Conservation (phyloP, 169 alveolate genomes). For the Plasmodium gallinaceum region DNA sequence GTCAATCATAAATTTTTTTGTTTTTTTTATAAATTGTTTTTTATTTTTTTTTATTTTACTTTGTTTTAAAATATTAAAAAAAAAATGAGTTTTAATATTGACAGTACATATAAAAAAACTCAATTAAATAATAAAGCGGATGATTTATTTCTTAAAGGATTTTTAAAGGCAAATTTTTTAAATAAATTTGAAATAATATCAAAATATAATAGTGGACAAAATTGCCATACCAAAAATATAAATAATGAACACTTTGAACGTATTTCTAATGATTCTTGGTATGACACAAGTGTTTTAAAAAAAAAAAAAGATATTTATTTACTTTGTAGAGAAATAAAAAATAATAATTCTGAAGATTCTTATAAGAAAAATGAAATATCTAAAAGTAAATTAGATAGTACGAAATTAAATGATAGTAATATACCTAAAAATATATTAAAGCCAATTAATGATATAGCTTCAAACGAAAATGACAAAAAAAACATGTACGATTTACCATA, state of each 20-base stretch:
- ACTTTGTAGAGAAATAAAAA: conserved; percentile 42
- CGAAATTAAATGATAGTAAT: conserved; percentile 4
- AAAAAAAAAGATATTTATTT: conserved; percentile 55
- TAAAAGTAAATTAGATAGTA: not conserved
- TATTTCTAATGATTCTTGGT: conserved; percentile 72
- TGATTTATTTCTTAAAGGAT: conserved; percentile 7
- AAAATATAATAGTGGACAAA: not conserved
- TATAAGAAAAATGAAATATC: not conserved
- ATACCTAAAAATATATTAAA: conserved; percentile 2
- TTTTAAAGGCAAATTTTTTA: conserved; percentile 15
- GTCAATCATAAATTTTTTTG: not conserved
- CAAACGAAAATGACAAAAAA: conserved; percentile 25
- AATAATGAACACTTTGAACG: conserved; percentile 37
- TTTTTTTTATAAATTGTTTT: not conserved
- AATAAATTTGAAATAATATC: conserved; percentile 36
- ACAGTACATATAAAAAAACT: conserved; percentile 8
- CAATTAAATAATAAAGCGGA: conserved; percentile 27
- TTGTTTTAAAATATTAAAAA: not conserved
- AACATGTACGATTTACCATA: not conserved
- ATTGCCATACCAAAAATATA: not conserved
- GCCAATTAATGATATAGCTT: not conserved
- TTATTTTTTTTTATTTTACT: not conserved
- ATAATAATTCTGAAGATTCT: conserved; percentile 4
- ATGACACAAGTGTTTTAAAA: conserved; percentile 49
- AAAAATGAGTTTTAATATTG: conserved; percentile 24